These are phyloP conservation scores for Trypanosoma avium DNA, from an alignment of 208 protist species.

Conservation along the genomic window DNA sequence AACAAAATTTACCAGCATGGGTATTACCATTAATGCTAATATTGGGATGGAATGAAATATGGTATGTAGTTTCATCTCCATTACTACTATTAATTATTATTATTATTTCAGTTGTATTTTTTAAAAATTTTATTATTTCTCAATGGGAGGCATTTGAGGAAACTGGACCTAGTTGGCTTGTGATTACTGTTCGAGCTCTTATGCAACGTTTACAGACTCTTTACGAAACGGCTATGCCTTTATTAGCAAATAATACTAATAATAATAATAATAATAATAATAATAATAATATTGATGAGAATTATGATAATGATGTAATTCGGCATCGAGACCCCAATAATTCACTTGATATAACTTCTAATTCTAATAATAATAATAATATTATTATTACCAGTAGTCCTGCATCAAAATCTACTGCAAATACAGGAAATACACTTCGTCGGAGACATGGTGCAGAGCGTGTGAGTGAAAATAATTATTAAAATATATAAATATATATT, in stretches of 20 bases:
- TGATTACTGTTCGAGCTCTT: conserved; percentile 48
- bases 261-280: not conserved
- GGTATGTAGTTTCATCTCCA: conserved; percentile 75
- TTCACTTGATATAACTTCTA: conserved; percentile 14
- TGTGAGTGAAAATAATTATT: too few species aligned
- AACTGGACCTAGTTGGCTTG: conserved; percentile 53
- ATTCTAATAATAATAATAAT: too few species aligned
- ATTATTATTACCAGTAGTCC: too few species aligned
- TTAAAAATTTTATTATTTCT: conserved; percentile 54
- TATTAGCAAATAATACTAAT: not conserved
- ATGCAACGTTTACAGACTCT: conserved; percentile 8
- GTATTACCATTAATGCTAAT: conserved; percentile 65
- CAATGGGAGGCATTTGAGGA: conserved; percentile 84
- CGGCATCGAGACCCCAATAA: conserved; percentile 12
- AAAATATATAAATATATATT: too few species aligned
- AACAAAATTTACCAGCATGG: conserved; percentile 73
- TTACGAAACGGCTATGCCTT: conserved; percentile 3
- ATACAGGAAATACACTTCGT: too few species aligned
- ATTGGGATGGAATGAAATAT: conserved; percentile 82
- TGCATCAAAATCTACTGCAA: too few species aligned
- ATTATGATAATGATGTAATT: not conserved
- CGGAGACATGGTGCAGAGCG: too few species aligned
- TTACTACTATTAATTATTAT: conserved; percentile 56
- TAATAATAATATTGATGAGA: not conserved
- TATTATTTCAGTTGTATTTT: conserved; percentile 55